phyloP scores from a whole-genome alignment of 106 monocot genomes.

The Dioscorea dumetorum region DNA sequence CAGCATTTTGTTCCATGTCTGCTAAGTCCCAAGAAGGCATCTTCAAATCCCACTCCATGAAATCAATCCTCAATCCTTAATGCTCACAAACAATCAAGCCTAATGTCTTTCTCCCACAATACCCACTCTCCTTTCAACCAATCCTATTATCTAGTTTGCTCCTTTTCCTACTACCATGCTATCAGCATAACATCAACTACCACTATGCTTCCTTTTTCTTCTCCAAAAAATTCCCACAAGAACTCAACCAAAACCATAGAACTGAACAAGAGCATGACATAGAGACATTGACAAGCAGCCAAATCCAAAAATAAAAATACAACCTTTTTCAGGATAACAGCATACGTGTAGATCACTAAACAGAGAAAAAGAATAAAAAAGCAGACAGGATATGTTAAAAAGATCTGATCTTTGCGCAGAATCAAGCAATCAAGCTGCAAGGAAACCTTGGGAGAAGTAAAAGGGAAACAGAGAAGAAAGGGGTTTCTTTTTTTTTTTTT shows the following conservation, averaged over 20 bases:
- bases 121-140: conserved; percentile 7
- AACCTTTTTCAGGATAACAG: not conserved
- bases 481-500: too few relatives aligned
- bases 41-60: conserved; percentile 73
- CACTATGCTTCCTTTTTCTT: not conserved
- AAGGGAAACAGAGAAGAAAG: not conserved
- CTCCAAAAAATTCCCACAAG: not conserved
- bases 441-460: not conserved
- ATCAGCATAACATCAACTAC: not conserved
- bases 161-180: not conserved
- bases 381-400: not conserved
- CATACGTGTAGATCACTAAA: not conserved
- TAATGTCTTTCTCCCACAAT: not conserved
- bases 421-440: not conserved
- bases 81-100: too few relatives aligned
- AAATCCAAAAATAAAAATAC: not conserved
- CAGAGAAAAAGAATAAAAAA: not conserved
- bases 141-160: conserved; percentile 1
- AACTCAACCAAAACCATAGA: not conserved
- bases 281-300: not conserved
- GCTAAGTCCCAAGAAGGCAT: conserved; percentile 54
- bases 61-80: conserved; percentile 7
- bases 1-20: conserved; percentile 35
- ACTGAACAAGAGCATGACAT: not conserved
- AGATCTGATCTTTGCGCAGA: not conserved